Evolutionary conservation across 805 yeast genomes (phyloP), one percentile per base, ranked within the genome.

Genomic region (Candida piceae): DNA sequence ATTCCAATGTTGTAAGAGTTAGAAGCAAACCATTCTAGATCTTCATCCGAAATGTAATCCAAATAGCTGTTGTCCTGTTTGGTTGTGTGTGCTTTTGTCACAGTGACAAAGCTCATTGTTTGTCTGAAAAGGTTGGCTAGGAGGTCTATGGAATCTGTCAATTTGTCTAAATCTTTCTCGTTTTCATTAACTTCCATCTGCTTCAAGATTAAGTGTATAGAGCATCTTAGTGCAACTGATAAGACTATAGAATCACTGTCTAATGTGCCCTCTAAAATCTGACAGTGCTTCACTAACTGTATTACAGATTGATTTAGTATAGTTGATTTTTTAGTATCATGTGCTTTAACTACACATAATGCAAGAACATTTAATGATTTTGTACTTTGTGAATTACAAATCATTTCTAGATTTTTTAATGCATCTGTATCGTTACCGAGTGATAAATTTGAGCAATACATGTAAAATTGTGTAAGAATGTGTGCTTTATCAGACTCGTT

Each of bases 391-490:
- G 35, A 25, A 2, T 16, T n/a, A 4, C 29, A 30, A n/a, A 44
- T 20, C 10, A 20, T 31, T 5, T 32, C 36, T 13, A 49, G 29
- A 16, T 34, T 32, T 1, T 19, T 16, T 11, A 33, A 7, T 2
- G 34, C 29, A 3, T 30, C 28, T 7, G 12, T 15, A 3, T 31
- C 18, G 4, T 34, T 17, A 12, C 36, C 28, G 25, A 7, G 34
- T 45, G 32, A 56, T 46, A 33, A 11, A 51, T 29, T 22, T 31
- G 42, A 5, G 48, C 42, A 59, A 35, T 66, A 53, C 43, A 57
- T 36, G 34, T 62, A 52, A 30, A 64, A 55, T 31, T 58, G 63
- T 0, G 67, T 52, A 8, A 64, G 40, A 7, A 66, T 54, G 15
- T 53, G 39, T 0, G 31, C 28, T 27, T 49, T 43, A 5, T 58